Conservation (phyloP, 352 stramenopile species). For the Pythium folliculosum region DNA sequence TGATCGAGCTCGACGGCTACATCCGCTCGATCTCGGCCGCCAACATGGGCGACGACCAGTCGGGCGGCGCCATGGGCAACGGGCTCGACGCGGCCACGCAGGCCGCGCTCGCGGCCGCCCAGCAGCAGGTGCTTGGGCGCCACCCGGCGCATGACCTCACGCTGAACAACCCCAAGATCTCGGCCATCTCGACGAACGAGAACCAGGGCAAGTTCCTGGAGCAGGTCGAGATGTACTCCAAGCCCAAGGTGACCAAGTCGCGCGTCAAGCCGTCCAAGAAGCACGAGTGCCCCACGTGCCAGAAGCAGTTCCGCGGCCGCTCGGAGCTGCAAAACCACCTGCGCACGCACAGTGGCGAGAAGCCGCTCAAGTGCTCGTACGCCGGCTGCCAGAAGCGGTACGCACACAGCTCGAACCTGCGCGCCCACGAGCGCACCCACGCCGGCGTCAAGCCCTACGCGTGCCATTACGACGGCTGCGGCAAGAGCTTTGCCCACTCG, state of each 20-base stretch:
- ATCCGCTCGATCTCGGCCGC: slow-evolving; percentile 68
- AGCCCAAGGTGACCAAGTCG: slow-evolving; percentile 85
- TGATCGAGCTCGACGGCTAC: slow-evolving; percentile 85
- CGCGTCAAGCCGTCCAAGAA: slow-evolving; percentile 87
- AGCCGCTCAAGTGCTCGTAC: slow-evolving; percentile 88
- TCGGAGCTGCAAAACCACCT: slow-evolving; percentile 89
- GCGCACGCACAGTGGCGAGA: slow-evolving; percentile 89
- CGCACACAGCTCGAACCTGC: slow-evolving; percentile 89
- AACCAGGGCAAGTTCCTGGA: slow-evolving; percentile 87
- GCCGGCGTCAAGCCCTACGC: slow-evolving; percentile 89
- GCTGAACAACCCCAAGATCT: slow-evolving; percentile 73
- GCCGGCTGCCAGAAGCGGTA: slow-evolving; percentile 88
- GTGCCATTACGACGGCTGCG: slow-evolving; percentile 89
- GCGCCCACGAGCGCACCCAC: slow-evolving; percentile 91
- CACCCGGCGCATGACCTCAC: slow-evolving; percentile 43
- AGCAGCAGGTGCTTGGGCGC: slow-evolving; percentile 23
- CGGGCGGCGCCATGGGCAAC: background rate
- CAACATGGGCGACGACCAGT: slow-evolving; percentile 28
- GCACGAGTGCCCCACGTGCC: slow-evolving; percentile 84
- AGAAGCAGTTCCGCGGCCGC: slow-evolving; percentile 82
- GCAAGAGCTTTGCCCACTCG: slow-evolving; percentile 90
- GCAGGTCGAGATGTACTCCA: slow-evolving; percentile 89
- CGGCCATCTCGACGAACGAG: slow-evolving; percentile 66
- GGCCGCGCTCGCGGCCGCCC: slow-evolving; percentile 28
- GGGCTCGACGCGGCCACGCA: slow-evolving; percentile 18